Conservation (phyloP, 495 filamentous ascomycete species). For the Talaromyces liani region DNA sequence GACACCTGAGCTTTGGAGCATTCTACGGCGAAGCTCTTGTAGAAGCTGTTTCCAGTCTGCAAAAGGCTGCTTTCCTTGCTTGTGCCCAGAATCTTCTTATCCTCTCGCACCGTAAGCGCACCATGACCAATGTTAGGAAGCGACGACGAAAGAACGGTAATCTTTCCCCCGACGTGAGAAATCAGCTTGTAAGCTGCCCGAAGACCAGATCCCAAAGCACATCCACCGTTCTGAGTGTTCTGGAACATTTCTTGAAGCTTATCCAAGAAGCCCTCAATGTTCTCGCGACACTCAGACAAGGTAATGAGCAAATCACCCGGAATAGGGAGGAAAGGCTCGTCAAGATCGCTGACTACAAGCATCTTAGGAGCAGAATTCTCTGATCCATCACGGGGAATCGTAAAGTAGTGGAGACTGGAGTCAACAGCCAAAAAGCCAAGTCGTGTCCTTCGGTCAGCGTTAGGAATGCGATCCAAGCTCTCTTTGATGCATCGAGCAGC, state of each 20-base stretch:
- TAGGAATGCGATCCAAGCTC: conserved; percentile 92
- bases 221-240: conserved; percentile 76
- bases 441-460: conserved; percentile 86
- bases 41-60: conserved; percentile 90
- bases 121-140: conserved; percentile 88
- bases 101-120: conserved; percentile 88
- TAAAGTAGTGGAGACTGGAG: conserved; percentile 91
- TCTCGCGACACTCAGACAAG: conserved; percentile 78
- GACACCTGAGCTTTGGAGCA: conserved; percentile 98
- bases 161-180: conserved; percentile 85
- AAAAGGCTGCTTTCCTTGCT: conserved; percentile 81
- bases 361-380: conserved; percentile 77
- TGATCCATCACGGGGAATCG: conserved; percentile 78
- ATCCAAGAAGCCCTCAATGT: conserved; percentile 82
- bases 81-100: conserved; percentile 93
- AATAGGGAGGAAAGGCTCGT: conserved; percentile 94
- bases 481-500: conserved; percentile 90
- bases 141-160: conserved; percentile 80
- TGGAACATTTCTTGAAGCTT: conserved; percentile 97
- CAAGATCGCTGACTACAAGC: conserved; percentile 92
- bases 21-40: conserved; percentile 98
- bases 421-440: conserved; percentile 95
- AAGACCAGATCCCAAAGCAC: conserved; percentile 88
- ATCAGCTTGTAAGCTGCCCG: conserved; percentile 93
- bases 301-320: conserved; percentile 90